Evolutionary conservation across 2,329 filamentous ascomycete genomes (phyloP).

Genomic region (Fulvia fulva): DNA sequence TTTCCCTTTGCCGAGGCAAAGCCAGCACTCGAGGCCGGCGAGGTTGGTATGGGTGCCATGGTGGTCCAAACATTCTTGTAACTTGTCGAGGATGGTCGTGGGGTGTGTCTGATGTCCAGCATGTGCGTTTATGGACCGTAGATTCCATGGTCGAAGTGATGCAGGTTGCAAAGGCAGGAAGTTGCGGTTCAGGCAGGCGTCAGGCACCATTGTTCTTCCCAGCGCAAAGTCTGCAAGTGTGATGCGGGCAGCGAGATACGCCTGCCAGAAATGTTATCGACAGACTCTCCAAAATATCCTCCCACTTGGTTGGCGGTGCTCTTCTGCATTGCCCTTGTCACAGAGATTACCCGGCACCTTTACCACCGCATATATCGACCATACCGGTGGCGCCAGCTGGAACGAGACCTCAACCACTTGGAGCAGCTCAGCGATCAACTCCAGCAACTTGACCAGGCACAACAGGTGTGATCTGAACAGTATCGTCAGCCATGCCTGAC

Average conservation of each 20-base stretch:
- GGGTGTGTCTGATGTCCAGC: neutral
- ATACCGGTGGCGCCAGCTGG: too few relatives aligned
- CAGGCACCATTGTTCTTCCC: neutral
- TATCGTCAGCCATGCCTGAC: neutral
- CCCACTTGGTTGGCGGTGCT: too few relatives aligned
- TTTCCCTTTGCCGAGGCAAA: neutral
- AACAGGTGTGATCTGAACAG: neutral
- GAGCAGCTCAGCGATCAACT: neutral
- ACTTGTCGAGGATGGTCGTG: neutral
- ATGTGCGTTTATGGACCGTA: neutral
- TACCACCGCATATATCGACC: too few relatives aligned
- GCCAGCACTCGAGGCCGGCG: neutral
- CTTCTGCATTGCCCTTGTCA: too few relatives aligned
- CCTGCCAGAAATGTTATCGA: neutral
- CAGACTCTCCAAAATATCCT: too few relatives aligned
- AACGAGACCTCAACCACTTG: too few relatives aligned
- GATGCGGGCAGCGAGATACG: neutral
- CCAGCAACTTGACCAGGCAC: neutral
- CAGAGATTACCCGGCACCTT: too few relatives aligned
- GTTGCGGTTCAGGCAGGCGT: neutral
- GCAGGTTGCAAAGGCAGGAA: neutral
- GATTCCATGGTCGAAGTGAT: neutral
- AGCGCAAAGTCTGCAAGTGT: neutral
- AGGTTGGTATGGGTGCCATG: neutral
- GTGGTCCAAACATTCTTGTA: neutral